Conservation (phyloP, 371 early-diverging fungal genomes). For the Lichtheimia corymbifera region DNA sequence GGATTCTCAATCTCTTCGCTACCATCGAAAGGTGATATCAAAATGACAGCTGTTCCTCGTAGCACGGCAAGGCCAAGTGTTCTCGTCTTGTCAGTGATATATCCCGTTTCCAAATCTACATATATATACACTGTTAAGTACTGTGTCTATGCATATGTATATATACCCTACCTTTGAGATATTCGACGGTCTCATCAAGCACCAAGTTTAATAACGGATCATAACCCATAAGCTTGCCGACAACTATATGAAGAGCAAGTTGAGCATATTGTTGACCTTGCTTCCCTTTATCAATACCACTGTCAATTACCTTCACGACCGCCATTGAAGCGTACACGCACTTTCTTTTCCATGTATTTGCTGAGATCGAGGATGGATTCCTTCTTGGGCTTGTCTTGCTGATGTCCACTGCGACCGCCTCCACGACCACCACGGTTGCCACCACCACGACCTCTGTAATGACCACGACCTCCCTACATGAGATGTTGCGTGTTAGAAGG, state of each 20-base stretch:
- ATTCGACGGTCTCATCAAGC: slow-evolving; percentile 88
- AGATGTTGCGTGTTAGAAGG: neutral
- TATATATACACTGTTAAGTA: neutral
- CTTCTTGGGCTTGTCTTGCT: slow-evolving; percentile 70
- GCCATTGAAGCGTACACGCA: slow-evolving; percentile 90
- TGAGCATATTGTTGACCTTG: neutral
- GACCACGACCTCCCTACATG: slow-evolving; percentile 42
- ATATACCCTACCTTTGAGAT: slow-evolving; percentile 60
- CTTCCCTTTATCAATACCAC: neutral
- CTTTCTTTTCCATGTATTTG: slow-evolving; percentile 90
- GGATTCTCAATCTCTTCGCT: slow-evolving; percentile 92
- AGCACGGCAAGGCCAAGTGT: slow-evolving; percentile 87
- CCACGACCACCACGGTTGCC: neutral
- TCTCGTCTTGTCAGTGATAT: slow-evolving; percentile 67
- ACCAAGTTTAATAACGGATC: slow-evolving; percentile 94
- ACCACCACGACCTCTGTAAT: slow-evolving; percentile 14
- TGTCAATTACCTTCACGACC: slow-evolving; percentile 85
- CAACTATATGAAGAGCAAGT: slow-evolving; percentile 54
- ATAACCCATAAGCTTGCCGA: slow-evolving; percentile 89
- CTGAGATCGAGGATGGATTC: slow-evolving; percentile 90
- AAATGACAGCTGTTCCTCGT: slow-evolving; percentile 87
- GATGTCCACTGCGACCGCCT: slow-evolving; percentile 1
- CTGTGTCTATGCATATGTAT: neutral
- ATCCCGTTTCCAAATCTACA: slow-evolving; percentile 71
- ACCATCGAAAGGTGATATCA: slow-evolving; percentile 92